These are phyloP conservation scores for Cryptosporidium baileyi DNA, from an alignment of 169 alveolate genomes.

Conservation along the genomic window DNA sequence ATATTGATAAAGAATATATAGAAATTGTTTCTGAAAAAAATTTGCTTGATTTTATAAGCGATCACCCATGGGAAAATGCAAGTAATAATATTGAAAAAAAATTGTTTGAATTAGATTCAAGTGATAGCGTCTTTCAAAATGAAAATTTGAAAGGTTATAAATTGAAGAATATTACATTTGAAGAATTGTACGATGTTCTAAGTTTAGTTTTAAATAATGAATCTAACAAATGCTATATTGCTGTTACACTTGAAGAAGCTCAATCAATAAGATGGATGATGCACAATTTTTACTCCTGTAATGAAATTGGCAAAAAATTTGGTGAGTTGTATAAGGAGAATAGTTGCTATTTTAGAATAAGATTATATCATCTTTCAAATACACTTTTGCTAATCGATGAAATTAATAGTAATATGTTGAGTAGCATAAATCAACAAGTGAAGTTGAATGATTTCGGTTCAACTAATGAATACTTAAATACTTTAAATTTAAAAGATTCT, in stretches of 20 bases:
- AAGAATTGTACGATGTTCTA: conserved; percentile 16
- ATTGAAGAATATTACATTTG: not conserved
- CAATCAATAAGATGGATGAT: conserved; percentile 56
- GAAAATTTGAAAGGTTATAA: not conserved
- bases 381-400: conserved; percentile 27
- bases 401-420: not conserved
- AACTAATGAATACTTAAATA: not conserved
- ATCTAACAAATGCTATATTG: conserved; percentile 19
- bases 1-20: not conserved
- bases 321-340: not conserved
- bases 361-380: not conserved
- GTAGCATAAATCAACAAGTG: not conserved
- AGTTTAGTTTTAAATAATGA: not conserved
- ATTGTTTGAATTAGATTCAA: not conserved
- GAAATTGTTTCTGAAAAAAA: not conserved
- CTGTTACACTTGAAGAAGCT: conserved; percentile 47
- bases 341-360: not conserved
- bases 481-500: not conserved
- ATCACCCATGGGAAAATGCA: conserved; percentile 61
- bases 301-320: not conserved
- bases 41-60: not conserved
- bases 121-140: not conserved
- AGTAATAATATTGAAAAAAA: not conserved
- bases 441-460: not conserved
- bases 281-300: not conserved